Evolutionary conservation across 2,329 filamentous ascomycete genomes (phyloP).

Genomic region (Penicillium sp.): DNA sequence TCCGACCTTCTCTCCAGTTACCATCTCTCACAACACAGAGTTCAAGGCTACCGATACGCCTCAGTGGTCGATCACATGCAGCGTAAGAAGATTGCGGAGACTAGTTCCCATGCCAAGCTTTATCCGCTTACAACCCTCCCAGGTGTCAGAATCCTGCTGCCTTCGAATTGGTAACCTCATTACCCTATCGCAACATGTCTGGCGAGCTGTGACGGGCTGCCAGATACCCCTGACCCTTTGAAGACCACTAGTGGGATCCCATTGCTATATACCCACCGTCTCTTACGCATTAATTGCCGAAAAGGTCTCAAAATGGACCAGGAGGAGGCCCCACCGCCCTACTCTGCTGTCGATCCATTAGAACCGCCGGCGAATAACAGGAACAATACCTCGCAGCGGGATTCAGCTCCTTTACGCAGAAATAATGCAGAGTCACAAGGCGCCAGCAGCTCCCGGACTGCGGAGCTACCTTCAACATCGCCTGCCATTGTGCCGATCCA

Average conservation of each 20-base stretch:
- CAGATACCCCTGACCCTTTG: constrained; percentile 1
- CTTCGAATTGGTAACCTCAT: constrained; percentile 18
- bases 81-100: background rate
- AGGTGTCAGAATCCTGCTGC: constrained; percentile 32
- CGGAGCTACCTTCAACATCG: constrained; percentile 10
- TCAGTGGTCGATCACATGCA: background rate
- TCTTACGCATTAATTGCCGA: background rate
- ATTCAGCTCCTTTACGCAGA: constrained; percentile 21
- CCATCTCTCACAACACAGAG: background rate
- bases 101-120: background rate
- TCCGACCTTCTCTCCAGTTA: background rate
- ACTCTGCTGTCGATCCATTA: constrained; percentile 43
- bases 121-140: background rate
- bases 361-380: constrained; percentile 21
- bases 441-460: constrained; percentile 19
- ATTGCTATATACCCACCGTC: background rate
- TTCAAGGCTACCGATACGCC: background rate
- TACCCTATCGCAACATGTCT: constrained; percentile 22
- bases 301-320: constrained; percentile 29
- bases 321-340: constrained; percentile 44
- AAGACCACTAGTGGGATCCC: constrained; percentile 4
- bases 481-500: constrained; percentile 24
- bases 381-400: constrained; percentile 15
- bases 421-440: constrained; percentile 15
- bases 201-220: constrained; percentile 15